Base-by-base conservation (phyloP, 192 early-diverging fungal species). In the Mortierella hygrophila region DNA sequence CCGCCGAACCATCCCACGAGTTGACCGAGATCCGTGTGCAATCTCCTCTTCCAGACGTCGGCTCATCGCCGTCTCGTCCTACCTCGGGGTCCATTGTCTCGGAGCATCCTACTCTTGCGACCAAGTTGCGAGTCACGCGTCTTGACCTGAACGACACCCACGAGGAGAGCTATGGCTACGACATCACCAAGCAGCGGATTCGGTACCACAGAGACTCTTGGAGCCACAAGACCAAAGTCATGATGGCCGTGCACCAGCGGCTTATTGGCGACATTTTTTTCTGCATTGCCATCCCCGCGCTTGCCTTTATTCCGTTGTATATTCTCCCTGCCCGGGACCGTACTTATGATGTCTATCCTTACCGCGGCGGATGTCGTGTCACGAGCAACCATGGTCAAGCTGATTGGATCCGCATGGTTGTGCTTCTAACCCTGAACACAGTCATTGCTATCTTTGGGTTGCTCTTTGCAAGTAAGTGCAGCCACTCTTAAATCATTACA, bases 361-460 rank as follows among this genome's bases (percentile, higher is more conserved):
- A 47, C 6, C 60, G 72, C 8, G 79, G 79, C 20, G 79, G 79
- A 32, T 81, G 79, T 54, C 72, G 79, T 16, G 63, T 81, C 32
- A 68, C 79, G 6, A 54, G 46, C 54, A 69, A 65, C 1, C 65
- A 47, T 2, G 47, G 21, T 1, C 15, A 11, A n/a, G 47, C 15
- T 26, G 77, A 79, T 72, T 70, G 72, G 72, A 11, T 49, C 18
- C 35, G 54, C 38, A 47, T 20, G 7, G 38, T 75, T 52, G 40
- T 54, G n/a, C 38, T 81, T 38, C 44, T 68, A 18, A 37, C 13
- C 8, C 6, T 81, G 9, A 63, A 29, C 3, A 18, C 63, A 35
- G 8, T 35, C 20, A 10, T 42, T 13, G 65, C 79, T 15, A 18
- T 74, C 8, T n/a, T 74, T 7, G 72, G 79, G 0, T 20, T 74